Conservation (phyloP, 2,329 filamentous ascomycete genomes). For the Aspergillus jensenii region DNA sequence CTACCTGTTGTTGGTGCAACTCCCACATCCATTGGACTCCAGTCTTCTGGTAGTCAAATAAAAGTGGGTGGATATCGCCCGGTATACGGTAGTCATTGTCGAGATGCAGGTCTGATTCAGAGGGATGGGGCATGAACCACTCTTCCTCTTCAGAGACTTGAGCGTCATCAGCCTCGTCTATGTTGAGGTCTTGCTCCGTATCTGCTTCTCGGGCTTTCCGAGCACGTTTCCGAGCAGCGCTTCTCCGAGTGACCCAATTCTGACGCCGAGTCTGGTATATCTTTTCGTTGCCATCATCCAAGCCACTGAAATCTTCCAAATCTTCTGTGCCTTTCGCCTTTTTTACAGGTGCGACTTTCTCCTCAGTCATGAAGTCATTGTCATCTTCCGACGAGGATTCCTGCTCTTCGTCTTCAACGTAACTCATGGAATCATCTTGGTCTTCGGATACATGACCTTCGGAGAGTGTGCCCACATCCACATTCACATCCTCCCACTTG, state of each 20-base stretch:
- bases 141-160: conserved; percentile 46
- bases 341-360: conserved; percentile 19
- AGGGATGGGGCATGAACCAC: conserved; percentile 85
- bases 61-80: conserved; percentile 85
- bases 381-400: conserved; percentile 35
- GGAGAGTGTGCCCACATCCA: conserved; percentile 3
- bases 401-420: conserved; percentile 32
- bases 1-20: conserved; percentile 82
- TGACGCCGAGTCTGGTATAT: conserved; percentile 74
- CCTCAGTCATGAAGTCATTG: conserved; percentile 34
- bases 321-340: conserved; percentile 36
- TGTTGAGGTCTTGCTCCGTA: conserved; percentile 41
- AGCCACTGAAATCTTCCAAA: conserved; percentile 58
- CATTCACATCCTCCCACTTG: conserved; percentile 11
- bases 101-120: conserved; percentile 71
- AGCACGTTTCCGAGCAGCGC: conserved; percentile 56
- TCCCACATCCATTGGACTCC: conserved; percentile 96
- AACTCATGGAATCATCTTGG: conserved; percentile 34
- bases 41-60: conserved; percentile 97
- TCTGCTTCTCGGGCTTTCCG: conserved; percentile 34
- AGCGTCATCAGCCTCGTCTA: conserved; percentile 21
- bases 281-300: conserved; percentile 87
- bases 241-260: conserved; percentile 69
- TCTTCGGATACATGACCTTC: conserved; percentile 26
- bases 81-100: conserved; percentile 77